Conservation (phyloP, 2,329 filamentous ascomycete species). For the Periconia digitata region DNA sequence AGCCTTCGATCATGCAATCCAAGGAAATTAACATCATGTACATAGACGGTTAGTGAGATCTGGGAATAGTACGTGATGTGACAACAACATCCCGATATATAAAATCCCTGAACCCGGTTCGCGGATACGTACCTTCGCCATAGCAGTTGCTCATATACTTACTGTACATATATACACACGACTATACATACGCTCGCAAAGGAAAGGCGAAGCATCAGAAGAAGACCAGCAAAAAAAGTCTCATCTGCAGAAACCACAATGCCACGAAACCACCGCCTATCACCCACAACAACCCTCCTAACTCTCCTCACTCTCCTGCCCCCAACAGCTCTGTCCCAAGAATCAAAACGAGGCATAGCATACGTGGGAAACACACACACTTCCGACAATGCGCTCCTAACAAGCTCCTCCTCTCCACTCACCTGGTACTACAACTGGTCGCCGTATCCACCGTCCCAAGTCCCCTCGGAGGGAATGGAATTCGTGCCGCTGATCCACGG, state of each 20-base stretch:
- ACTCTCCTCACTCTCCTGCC: background rate
- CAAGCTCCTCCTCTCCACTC: conserved; percentile 61
- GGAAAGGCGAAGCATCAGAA: background rate
- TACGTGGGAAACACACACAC: conserved; percentile 62
- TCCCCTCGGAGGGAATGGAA: conserved; percentile 57
- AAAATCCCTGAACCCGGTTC: background rate
- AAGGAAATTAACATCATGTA: background rate
- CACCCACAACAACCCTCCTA: background rate
- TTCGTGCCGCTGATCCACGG: conserved; percentile 85
- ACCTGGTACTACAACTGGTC: conserved; percentile 88
- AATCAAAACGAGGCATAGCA: conserved; percentile 69
- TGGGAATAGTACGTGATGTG: background rate
- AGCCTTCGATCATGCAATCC: background rate
- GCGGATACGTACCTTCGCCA: background rate
- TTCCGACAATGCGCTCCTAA: conserved; percentile 65
- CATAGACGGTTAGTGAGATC: too few species aligned
- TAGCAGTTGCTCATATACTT: too few species aligned
- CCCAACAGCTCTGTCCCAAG: background rate
- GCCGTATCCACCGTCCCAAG: conserved; percentile 56
- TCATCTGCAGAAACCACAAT: background rate
- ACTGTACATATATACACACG: too few species aligned
- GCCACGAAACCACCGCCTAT: background rate
- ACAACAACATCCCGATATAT: too few species aligned
- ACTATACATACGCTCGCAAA: background rate
- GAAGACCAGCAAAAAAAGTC: background rate